Base-by-base conservation (phyloP, 2,329 filamentous ascomycete genomes). In the Fusarium tricinctum region DNA sequence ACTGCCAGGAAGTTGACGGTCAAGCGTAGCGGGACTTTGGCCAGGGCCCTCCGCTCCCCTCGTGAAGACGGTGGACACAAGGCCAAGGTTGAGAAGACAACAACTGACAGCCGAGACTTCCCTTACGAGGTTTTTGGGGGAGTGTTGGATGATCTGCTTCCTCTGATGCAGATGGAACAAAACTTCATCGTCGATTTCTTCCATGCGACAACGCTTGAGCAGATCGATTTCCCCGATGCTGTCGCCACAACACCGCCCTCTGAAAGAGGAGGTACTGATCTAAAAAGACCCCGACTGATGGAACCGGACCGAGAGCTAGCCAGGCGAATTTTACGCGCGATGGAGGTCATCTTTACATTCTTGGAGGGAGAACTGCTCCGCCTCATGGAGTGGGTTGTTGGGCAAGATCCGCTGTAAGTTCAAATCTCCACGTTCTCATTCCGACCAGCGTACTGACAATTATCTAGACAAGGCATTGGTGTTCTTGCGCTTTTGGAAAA, bases 111-210 rank as follows among this genome's bases (percentile, higher is more conserved):
- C 54, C 88, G 89, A 72, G 86, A 91, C 59, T 85, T 92, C 69
- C 89, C 92, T 1, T 95, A 90, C 71, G 94, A 97, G 78, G 89
- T 93, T 4, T 97, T 98, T 78, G 85, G 88, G 1, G 90, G 89
- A 38, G 89, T 93, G 14, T 81, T 97, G 64, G 91, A 96, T 58
- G 93, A 97, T 73, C 88, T 96, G 68, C 82, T 94, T 44, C 92
- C 91, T 8, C 85, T 97, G 57, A 89, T 97, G 60, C 90, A 93
- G 71, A 94, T 95, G 78, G 96, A 99, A 80, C 95, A 99, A 78
- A 98, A 97, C 76, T 99, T 98, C 76, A 85, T 97, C 48, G 90
- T 97, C n/a, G 93, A 97, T 72, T 96, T 97, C 78, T 98, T 98
- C 85, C 95, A 98, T 73, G 89, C 96, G 26, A 92, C 91, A n/a